These are phyloP conservation scores for Moesziomyces sp. DNA, from an alignment of 1,284 basidiomycete genomes.

Conservation along the genomic window DNA sequence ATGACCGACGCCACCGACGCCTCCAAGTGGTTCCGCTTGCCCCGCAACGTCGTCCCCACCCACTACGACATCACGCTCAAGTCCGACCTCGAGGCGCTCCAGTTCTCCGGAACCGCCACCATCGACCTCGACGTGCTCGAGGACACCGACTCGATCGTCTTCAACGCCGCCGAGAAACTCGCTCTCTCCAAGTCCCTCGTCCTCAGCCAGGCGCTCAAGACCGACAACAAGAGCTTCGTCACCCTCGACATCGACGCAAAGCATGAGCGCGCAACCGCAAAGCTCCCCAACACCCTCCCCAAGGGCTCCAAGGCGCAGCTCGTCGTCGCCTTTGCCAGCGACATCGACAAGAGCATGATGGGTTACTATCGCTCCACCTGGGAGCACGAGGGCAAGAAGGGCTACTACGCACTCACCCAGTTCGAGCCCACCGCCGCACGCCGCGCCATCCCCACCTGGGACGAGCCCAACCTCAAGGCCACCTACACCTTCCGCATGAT, in stretches of 20 bases:
- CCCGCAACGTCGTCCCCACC: slow-evolving; percentile 77
- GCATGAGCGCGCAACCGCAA: slow-evolving; percentile 59
- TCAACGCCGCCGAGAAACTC: slow-evolving; percentile 73
- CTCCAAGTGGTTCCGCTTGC: slow-evolving; percentile 76
- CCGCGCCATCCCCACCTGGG: slow-evolving; percentile 76
- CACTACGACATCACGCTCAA: slow-evolving; percentile 86
- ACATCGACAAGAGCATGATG: slow-evolving; percentile 63
- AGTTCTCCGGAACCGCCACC: slow-evolving; percentile 82
- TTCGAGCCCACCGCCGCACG: slow-evolving; percentile 86
- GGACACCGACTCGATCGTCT: slow-evolving; percentile 71
- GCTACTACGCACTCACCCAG: slow-evolving; percentile 63
- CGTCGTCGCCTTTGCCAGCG: slow-evolving; percentile 56
- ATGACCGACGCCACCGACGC: slow-evolving; percentile 50
- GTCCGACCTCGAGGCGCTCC: slow-evolving; percentile 79
- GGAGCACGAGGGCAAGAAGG: slow-evolving; percentile 70
- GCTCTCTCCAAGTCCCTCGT: slow-evolving; percentile 78
- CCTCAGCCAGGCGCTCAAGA: slow-evolving; percentile 74
- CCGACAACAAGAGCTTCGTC: slow-evolving; percentile 71
- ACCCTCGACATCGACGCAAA: slow-evolving; percentile 70
- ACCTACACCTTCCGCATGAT: slow-evolving; percentile 85
- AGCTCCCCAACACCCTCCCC: slow-evolving; percentile 54
- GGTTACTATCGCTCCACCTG: slow-evolving; percentile 68
- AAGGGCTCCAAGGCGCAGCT: slow-evolving; percentile 59
- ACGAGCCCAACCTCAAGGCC: slow-evolving; percentile 91
- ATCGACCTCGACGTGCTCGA: slow-evolving; percentile 80